Evolutionary conservation across 192 early-diverging fungal species (phyloP), one percentile per base, ranked within the genome.

Genomic region (Linnemannia schmuckeri): DNA sequence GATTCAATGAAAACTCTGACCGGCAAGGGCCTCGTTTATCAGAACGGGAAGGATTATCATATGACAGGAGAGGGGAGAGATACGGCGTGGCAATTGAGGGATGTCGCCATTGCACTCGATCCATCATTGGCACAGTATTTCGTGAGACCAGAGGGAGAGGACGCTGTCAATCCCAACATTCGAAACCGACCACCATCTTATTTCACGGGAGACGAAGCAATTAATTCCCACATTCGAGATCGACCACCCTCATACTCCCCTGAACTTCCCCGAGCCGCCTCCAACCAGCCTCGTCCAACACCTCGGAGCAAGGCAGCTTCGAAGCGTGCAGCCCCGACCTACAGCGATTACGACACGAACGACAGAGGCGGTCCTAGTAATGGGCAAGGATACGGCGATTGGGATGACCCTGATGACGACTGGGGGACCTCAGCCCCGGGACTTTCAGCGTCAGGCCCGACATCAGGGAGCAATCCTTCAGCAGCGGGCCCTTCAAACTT

Each of bases 1-100:
- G 91, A 77, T 35, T 90, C 92, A 15, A 96, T 98, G 88, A 94
- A 92, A 75, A 96, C 92, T 1, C 89, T 98, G 74, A 79, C 93
- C 40, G 88, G 92, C 20, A 95, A 96, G 27, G 93, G 91, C 33
- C 87, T 96, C 55, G 93, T 94, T 10, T 93, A 92, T 61, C 90
- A 92, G 52, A 90, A 92, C 57, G 92, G 94, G 5, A 90, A 93
- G 24, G 89, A 89, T 37, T 98, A 91, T 76, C 89, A 87, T 46
- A 78, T 98, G 38, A 95, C 96, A 0, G 94, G 95, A 27, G 92
- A 94, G 52, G 97, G 97, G 0, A 41, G 86, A 27, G 88, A 83
- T 7, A 90, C 97, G 63, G 96, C 94, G 0, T 49, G 81, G 46
- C 87, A 88, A 38, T 85, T 95, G 35, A 83, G 88, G 27, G 76